Evolutionary conservation across 1,284 basidiomycete species (phyloP).

Genomic region (Ustilago esculenta): DNA sequence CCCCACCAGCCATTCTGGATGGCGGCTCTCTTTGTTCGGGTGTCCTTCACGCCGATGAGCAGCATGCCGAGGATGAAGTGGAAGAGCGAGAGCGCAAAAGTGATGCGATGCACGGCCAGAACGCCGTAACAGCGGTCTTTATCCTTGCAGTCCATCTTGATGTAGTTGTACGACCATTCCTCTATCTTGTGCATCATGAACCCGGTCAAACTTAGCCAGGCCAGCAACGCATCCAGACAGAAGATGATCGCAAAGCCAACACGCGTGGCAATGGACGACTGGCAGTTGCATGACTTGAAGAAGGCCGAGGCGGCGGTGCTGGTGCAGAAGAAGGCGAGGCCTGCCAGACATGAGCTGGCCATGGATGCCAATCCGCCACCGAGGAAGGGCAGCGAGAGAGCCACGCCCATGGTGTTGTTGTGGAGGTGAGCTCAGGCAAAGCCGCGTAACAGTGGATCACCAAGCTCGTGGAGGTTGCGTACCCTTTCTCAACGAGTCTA

Average conservation of each 20-base stretch:
- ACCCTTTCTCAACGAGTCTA: too few relatives aligned
- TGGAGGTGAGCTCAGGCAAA: conserved; percentile 4
- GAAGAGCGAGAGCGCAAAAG: conserved; percentile 90
- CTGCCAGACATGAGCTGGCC: conserved; percentile 64
- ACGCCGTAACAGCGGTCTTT: conserved; percentile 92
- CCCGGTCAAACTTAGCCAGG: conserved; percentile 94
- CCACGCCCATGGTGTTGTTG: conserved; percentile 75
- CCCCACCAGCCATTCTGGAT: conserved; percentile 99
- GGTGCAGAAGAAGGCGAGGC: conserved; percentile 71
- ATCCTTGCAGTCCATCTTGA: conserved; percentile 94
- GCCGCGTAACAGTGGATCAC: not conserved
- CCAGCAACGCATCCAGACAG: conserved; percentile 91
- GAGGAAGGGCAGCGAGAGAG: conserved; percentile 86
- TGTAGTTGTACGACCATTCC: conserved; percentile 93
- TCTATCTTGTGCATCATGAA: conserved; percentile 87
- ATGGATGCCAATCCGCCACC: conserved; percentile 78
- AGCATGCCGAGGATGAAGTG: conserved; percentile 82
- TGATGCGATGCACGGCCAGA: conserved; percentile 96
- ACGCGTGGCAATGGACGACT: conserved; percentile 96
- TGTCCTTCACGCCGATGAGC: conserved; percentile 87
- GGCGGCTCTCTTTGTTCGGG: conserved; percentile 86
- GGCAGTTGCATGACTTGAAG: conserved; percentile 98
- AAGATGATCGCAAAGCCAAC: conserved; percentile 98
- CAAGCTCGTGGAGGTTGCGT: not conserved
- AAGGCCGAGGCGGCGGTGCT: conserved; percentile 93